phyloP scores from a whole-genome alignment of 2,329 filamentous ascomycete species.

The Cladosporium sp. region DNA sequence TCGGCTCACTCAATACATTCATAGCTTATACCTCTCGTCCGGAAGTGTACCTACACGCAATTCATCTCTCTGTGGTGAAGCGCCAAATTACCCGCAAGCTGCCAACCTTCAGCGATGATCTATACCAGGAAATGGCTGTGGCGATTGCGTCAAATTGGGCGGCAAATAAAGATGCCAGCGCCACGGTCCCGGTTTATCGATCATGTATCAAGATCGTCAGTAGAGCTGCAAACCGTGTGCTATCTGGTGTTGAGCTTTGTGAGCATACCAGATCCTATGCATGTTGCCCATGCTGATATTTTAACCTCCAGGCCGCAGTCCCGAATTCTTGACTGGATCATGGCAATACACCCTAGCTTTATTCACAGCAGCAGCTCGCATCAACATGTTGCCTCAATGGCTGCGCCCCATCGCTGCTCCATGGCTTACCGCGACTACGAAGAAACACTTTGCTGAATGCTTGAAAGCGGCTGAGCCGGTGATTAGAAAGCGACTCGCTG shows the following conservation, averaged over 20 bases:
- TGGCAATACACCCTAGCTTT: constrained; percentile 19
- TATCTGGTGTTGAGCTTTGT: constrained; percentile 20
- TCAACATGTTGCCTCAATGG: constrained; percentile 17
- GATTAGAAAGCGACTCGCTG: constrained; percentile 15
- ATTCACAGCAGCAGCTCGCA: constrained; percentile 18
- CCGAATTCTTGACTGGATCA: constrained; percentile 18
- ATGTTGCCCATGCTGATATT: background rate
- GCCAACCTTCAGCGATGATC: constrained; percentile 19
- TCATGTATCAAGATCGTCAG: constrained; percentile 22
- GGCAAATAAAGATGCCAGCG: constrained; percentile 4
- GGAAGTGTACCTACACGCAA: background rate
- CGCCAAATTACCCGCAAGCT: constrained; percentile 21
- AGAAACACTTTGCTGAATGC: constrained; percentile 10
- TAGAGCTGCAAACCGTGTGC: constrained; percentile 21
- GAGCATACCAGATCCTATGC: background rate
- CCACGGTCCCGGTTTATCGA: constrained; percentile 16
- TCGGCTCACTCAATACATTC: no score
- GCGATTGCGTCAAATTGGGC: constrained; percentile 18
- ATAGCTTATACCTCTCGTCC: constrained; percentile 14
- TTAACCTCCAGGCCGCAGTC: constrained; percentile 9
- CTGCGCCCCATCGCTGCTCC: constrained; percentile 18
- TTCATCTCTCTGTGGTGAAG: constrained; percentile 19
- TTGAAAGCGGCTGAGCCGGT: constrained; percentile 14
- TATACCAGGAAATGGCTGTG: constrained; percentile 19
- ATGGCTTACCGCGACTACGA: constrained; percentile 9